These are phyloP conservation scores for Globisporangium cederbergense DNA, from an alignment of 352 stramenopile species.

Conservation along the genomic window DNA sequence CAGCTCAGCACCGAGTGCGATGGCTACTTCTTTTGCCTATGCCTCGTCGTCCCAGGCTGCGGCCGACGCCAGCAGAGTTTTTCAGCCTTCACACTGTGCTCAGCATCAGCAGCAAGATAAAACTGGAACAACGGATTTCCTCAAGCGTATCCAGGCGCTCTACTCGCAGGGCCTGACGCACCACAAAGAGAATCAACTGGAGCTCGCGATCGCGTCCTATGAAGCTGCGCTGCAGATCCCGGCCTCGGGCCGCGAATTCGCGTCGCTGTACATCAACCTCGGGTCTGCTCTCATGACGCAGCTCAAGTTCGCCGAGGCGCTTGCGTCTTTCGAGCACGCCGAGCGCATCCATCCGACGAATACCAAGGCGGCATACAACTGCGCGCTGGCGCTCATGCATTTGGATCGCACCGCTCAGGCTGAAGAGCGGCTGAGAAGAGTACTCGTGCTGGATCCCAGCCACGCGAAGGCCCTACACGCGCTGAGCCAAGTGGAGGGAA, in stretches of 20 bases:
- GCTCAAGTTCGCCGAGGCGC: constrained; percentile 30
- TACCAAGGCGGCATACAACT: constrained; percentile 60
- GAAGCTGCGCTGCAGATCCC: constrained; percentile 38
- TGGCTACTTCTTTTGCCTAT: not conserved
- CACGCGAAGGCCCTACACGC: constrained; percentile 35
- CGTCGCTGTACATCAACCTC: constrained; percentile 69
- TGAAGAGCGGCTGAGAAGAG: constrained; percentile 25
- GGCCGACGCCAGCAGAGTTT: not conserved
- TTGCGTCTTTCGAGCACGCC: constrained; percentile 36
- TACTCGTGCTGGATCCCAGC: constrained; percentile 32
- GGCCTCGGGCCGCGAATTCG: constrained; percentile 35
- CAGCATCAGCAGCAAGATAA: not conserved
- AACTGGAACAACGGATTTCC: constrained; percentile 8
- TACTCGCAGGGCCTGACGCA: constrained; percentile 60
- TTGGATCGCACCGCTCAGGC: constrained; percentile 27
- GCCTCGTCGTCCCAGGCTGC: not conserved
- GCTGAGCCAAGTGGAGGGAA: constrained; percentile 21
- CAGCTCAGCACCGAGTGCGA: not conserved
- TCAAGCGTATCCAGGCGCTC: constrained; percentile 40
- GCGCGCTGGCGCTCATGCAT: constrained; percentile 44
- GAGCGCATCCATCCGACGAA: constrained; percentile 51
- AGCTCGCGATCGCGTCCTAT: constrained; percentile 47
- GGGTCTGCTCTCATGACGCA: constrained; percentile 49
- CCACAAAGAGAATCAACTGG: constrained; percentile 50
- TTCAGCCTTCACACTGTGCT: not conserved